phyloP scores from a whole-genome alignment of 768 basidiomycete species.

The Ephemerocybe angulata region DNA sequence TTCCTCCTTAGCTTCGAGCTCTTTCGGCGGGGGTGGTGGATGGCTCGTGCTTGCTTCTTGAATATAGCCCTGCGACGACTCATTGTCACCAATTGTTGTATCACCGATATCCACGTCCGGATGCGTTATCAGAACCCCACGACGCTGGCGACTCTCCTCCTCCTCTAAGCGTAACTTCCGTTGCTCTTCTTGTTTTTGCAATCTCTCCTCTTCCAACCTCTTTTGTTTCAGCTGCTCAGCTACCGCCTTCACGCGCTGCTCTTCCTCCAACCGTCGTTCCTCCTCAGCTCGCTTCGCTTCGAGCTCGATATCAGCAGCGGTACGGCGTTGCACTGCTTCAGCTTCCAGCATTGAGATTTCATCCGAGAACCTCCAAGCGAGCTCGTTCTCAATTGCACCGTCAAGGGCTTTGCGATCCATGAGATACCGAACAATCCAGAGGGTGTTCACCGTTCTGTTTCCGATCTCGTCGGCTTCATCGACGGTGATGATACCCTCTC shows the following conservation, averaged over 20 bases:
- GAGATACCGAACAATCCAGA: background rate
- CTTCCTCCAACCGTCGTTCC: background rate
- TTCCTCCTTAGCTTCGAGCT: background rate
- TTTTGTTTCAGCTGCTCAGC: constrained; percentile 19
- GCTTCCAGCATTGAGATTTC: background rate
- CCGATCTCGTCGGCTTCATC: constrained; percentile 9
- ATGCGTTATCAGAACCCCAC: too few species aligned
- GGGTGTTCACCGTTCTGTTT: constrained; percentile 9
- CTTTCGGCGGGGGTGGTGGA: too few species aligned
- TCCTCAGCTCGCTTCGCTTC: background rate
- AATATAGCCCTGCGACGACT: background rate
- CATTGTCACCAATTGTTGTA: background rate
- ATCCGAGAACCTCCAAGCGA: background rate
- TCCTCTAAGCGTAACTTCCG: background rate
- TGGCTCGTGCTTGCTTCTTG: background rate
- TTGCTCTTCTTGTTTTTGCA: constrained; percentile 12
- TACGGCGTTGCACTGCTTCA: background rate
- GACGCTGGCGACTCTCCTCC: background rate
- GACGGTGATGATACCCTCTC: constrained; percentile 5
- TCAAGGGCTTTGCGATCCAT: background rate
- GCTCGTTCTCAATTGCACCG: background rate
- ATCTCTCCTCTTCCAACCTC: constrained; percentile 12
- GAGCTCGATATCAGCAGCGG: background rate
- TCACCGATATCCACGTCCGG: too few species aligned
- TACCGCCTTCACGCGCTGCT: constrained; percentile 10